A percentile compares a stretch with the other conserved stretches of the same genome.
Conservation (phyloP, 2,329 filamentous ascomycete species). For the Fusarium devonianum region DNA sequence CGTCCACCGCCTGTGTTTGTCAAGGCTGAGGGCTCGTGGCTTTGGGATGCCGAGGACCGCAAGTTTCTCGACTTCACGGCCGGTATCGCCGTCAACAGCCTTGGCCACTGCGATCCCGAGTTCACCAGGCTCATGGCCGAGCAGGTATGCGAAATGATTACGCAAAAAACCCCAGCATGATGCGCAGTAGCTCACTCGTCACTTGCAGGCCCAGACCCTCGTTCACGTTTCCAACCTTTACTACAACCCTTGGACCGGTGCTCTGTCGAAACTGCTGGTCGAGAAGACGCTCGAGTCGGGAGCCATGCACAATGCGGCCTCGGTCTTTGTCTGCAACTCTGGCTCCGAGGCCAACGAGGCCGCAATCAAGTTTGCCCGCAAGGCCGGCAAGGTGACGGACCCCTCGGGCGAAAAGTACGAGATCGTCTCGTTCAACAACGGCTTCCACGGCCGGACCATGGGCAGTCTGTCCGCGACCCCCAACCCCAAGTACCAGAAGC, state of each 20-base stretch:
- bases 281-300: conserved; percentile 81
- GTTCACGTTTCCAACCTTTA: conserved; percentile 96
- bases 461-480: conserved; percentile 93
- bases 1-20: conserved; percentile 90
- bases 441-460: conserved; percentile 97
- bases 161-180: neutral
- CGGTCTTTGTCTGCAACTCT: conserved; percentile 95
- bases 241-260: conserved; percentile 94
- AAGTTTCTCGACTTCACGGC: conserved; percentile 94
- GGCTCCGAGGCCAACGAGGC: conserved; percentile 98
- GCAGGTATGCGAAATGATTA: conserved; percentile 70
- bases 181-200: conserved; percentile 1
- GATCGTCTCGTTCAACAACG: conserved; percentile 87
- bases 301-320: conserved; percentile 79
- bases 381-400: conserved; percentile 80
- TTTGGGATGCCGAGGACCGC: conserved; percentile 90
- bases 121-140: conserved; percentile 77
- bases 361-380: conserved; percentile 95
- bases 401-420: conserved; percentile 78
- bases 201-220: conserved; percentile 69
- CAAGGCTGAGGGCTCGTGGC: conserved; percentile 82
- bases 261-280: conserved; percentile 84
- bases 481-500: conserved; percentile 96
- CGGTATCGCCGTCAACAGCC: conserved; percentile 91
- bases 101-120: conserved; percentile 88